Percentiles rank a stretch among this genome's conserved stretches.
Evolutionary conservation across 257 asterid species (phyloP).

Genomic region (Nicotiana benthamiana): DNA sequence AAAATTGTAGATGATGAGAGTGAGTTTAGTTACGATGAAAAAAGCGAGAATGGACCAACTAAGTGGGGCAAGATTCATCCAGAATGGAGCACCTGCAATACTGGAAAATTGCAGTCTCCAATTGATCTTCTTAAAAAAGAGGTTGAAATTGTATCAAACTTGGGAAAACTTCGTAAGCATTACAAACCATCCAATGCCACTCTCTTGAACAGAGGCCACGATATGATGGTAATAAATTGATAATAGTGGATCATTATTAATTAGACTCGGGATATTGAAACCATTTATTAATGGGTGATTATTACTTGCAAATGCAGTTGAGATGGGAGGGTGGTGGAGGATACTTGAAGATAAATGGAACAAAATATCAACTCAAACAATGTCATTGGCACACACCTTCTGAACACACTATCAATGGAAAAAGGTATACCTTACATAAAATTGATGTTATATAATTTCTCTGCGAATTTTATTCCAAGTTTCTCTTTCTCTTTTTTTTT

Average conservation of each 20-base stretch:
- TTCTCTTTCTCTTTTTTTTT: not conserved
- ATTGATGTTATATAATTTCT: not conserved
- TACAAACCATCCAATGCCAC: constrained; percentile 55
- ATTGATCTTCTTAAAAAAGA: constrained; percentile 46
- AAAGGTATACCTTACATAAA: constrained; percentile 15
- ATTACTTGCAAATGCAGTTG: constrained; percentile 27
- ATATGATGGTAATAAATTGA: constrained; percentile 59
- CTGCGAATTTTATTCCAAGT: too few species aligned
- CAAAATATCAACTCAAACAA: constrained; percentile 34
- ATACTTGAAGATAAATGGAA: constrained; percentile 42
- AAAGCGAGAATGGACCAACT: constrained; percentile 44
- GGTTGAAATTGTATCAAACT: constrained; percentile 39
- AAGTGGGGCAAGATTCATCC: constrained; percentile 59
- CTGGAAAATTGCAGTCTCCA: constrained; percentile 65
- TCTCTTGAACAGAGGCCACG: constrained; percentile 65
- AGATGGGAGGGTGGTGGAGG: constrained; percentile 46
- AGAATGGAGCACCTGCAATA: constrained; percentile 52
- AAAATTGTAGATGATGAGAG: constrained; percentile 56
- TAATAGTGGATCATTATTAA: not conserved
- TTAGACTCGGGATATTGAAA: too few species aligned
- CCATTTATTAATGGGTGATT: not conserved
- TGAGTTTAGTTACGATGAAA: constrained; percentile 45
- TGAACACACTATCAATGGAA: constrained; percentile 53
- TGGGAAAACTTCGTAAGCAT: constrained; percentile 31
- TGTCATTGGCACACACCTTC: constrained; percentile 66